A percentile compares a stretch with the other conserved stretches of the same genome.
Conservation (phyloP, 2,329 filamentous ascomycete species). For the Dactylellina leptospora region DNA sequence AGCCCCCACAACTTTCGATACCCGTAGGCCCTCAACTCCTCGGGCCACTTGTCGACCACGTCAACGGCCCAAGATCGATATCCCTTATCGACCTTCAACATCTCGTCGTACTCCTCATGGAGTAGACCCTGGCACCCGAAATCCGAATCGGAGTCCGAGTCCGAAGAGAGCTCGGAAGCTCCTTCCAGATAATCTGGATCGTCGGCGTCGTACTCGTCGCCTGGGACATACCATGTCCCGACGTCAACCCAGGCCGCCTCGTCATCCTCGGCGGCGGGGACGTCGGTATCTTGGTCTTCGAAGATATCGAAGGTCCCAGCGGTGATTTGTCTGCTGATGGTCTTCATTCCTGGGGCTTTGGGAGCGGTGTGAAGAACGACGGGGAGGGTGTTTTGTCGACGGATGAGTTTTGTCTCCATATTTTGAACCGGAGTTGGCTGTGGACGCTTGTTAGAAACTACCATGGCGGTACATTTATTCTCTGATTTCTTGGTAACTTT, state of each 20-base stretch:
- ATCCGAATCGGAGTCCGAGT: conserved; percentile 20
- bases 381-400: conserved; percentile 18
- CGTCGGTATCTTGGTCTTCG: too few species aligned
- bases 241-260: conserved; percentile 18
- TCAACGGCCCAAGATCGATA: conserved; percentile 60
- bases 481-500: too few species aligned
- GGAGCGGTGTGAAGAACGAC: not conserved
- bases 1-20: conserved; percentile 15
- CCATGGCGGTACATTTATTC: too few species aligned
- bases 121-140: conserved; percentile 61
- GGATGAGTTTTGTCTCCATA: too few species aligned
- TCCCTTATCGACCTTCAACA: conserved; percentile 59
- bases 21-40: conserved; percentile 20
- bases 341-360: too few species aligned
- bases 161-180: not conserved
- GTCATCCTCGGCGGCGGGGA: too few species aligned
- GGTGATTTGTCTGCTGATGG: too few species aligned
- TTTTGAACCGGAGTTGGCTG: too few species aligned
- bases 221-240: conserved; percentile 6
- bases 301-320: too few species aligned
- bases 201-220: not conserved
- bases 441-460: too few species aligned
- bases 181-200: not conserved
- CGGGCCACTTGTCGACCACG: conserved; percentile 27
- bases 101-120: conserved; percentile 60